Percentiles rank a stretch among this genome's conserved stretches.
Evolutionary conservation across 306 rosid genomes (phyloP).

Genomic region (Psophocarpus tetragonolobus): DNA sequence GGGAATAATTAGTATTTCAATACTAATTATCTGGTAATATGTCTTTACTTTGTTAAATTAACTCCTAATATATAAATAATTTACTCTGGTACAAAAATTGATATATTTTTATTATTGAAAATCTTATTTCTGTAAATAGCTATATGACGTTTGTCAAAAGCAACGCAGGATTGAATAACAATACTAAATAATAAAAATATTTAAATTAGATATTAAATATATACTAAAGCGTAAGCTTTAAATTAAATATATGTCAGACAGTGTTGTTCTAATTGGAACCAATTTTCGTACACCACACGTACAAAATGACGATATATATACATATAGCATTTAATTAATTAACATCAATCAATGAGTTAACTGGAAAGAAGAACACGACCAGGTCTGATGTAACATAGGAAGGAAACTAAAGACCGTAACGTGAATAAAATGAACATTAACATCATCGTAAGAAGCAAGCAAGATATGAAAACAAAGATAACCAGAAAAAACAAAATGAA

Average conservation of each 20-base stretch:
- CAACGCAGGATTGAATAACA: neutral
- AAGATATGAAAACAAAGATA: too few relatives aligned
- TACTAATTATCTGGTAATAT: neutral
- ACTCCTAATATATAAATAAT: neutral
- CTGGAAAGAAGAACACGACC: neutral
- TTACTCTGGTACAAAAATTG: neutral
- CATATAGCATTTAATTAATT: too few relatives aligned
- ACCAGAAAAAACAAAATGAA: too few relatives aligned
- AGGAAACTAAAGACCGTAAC: neutral
- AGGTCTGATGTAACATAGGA: neutral
- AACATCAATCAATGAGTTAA: neutral
- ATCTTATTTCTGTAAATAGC: neutral
- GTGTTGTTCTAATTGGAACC: neutral
- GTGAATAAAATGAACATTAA: neutral
- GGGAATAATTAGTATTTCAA: conserved; percentile 5
- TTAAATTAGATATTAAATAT: too few relatives aligned
- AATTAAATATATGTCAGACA: neutral
- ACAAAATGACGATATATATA: neutral
- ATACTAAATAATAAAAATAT: neutral
- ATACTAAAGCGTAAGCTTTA: neutral
- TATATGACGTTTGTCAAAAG: neutral
- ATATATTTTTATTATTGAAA: neutral
- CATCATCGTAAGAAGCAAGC: neutral
- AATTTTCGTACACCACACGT: conserved; percentile 26
- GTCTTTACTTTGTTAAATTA: neutral